Base-by-base conservation (phyloP, 2,329 filamentous ascomycete genomes). In the Aspergillus versicolor region DNA sequence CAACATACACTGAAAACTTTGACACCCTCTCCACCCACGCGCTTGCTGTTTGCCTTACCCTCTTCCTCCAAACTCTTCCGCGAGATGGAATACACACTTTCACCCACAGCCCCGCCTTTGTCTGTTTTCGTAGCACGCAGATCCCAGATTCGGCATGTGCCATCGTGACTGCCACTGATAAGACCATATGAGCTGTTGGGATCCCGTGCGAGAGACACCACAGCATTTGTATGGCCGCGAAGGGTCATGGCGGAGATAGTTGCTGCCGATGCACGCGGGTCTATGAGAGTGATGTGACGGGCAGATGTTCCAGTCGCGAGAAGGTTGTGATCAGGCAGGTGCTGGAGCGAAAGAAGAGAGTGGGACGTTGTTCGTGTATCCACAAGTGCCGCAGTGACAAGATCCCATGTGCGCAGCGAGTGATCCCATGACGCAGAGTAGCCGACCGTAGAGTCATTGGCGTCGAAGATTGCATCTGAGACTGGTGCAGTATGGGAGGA, bases 361-460 rank as follows among this genome's bases (percentile, higher is more conserved):
- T 96, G 90, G 56, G 90, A 86, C 0, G 92, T 94, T 1, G 90
- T 89, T 56, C 94, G 83, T 4, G 90, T 91, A 70, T 91, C 90
- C 42, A 97, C 91, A 58, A 90, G 84, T 27, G 81, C 79, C 54
- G 85, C 82, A 1, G 93, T 97, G 0, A 92, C 88, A 46, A 99
- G 82, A 78, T 99, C 94, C 78, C 96, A 89, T 0, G 94, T 97
- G 62, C 88, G 88, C 65, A 97, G 80, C 1, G 90, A 90, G 80
- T 96, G 92, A 78, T 99, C 95, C 78, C 90, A 89, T 17, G 92
- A 96, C 21, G 88, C 86, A 1, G 91, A 93, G 80, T 99, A 97
- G 46, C 90, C 93, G 41, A 97, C 91, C 13, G 91, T 96, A 11
- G 87, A 77, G 75, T 97, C 93, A 53, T 85, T 82, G 4, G 88